Evolutionary conservation across 2,329 filamentous ascomycete species (phyloP), one percentile per base, ranked within the genome.

Genomic region (Lomentospora prolificans): DNA sequence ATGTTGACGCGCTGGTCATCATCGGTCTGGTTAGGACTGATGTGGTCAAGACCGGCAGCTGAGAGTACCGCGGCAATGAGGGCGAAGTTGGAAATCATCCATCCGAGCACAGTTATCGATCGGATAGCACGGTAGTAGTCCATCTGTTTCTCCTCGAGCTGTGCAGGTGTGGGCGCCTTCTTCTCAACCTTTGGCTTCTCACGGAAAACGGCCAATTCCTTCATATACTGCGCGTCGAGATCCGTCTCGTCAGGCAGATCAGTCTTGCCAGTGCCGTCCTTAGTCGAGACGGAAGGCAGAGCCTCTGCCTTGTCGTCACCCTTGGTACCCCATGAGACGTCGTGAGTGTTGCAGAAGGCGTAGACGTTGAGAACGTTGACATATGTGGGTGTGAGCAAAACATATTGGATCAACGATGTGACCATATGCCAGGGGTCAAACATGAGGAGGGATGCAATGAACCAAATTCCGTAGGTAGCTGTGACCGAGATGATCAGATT

Each of bases 401-500:
- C 84, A 70, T 99, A 99, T 80, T 97, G 94, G 51, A 90, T 70
- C 70, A 97, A 90, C 57, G 87, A 85, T n/a, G 94, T 97, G 69
- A 96, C 80, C 90, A 99, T 97, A 74, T 99, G 94, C 92, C 94
- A 99, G 3, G 94, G 94, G 69, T 99, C 94, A 70, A 97, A 84
- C 84, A 97, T 97, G 62, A 99, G 77, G 61, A 99, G 78, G 7
- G 90, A 96, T 0, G 90, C 87, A 53, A 99, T 73, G 58, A 97
- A 80, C 87, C 91, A 99, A 65, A 99, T 85, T 59, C 95, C 79
- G 67, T 94, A 99, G 0, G 94, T 99, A 9, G 90, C 94, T 64
- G 88, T 81, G 64, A 97, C 81, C 0, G 91, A 96, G 53, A 99
- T 84, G 63, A 99, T 94, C 60, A 99, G 80, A 31, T 90, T 95